Evolutionary conservation across 768 basidiomycete species (phyloP).

Genomic region (Porpolomopsis calyptriformis): DNA sequence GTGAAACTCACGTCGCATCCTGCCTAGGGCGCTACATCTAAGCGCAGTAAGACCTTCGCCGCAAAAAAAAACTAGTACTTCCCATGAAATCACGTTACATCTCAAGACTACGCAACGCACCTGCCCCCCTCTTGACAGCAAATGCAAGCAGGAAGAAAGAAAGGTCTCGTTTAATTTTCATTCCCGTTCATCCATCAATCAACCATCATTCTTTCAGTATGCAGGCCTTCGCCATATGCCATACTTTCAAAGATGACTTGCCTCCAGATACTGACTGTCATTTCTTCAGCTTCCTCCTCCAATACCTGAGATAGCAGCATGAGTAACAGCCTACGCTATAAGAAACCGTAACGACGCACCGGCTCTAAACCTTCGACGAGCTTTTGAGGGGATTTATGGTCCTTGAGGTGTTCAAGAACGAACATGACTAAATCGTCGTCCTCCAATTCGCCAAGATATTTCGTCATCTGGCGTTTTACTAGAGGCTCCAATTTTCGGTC

Average conservation of each 20-base stretch:
- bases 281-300: constrained; percentile 81
- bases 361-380: constrained; percentile 85
- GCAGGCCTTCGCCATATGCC: constrained; percentile 82
- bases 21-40: not conserved
- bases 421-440: constrained; percentile 94
- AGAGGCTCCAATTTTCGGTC: constrained; percentile 81
- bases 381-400: constrained; percentile 77
- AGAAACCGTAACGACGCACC: constrained; percentile 40
- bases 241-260: constrained; percentile 93
- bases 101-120: constrained; percentile 35
- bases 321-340: not conserved
- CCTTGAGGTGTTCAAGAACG: constrained; percentile 84
- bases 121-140: constrained; percentile 32
- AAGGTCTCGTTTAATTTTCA: constrained; percentile 16
- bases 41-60: constrained; percentile 9
- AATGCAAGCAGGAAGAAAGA: constrained; percentile 13
- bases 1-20: constrained; percentile 45
- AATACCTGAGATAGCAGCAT: constrained; percentile 48
- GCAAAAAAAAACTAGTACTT: constrained; percentile 20
- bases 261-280: constrained; percentile 76
- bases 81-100: constrained; percentile 23
- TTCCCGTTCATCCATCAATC: constrained; percentile 34
- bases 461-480: constrained; percentile 71
- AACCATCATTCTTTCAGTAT: constrained; percentile 77
- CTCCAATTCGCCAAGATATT: constrained; percentile 84